Evolutionary conservation across 1,284 basidiomycete genomes (phyloP).

Genomic region (Apiotrichum veenhuisii): DNA sequence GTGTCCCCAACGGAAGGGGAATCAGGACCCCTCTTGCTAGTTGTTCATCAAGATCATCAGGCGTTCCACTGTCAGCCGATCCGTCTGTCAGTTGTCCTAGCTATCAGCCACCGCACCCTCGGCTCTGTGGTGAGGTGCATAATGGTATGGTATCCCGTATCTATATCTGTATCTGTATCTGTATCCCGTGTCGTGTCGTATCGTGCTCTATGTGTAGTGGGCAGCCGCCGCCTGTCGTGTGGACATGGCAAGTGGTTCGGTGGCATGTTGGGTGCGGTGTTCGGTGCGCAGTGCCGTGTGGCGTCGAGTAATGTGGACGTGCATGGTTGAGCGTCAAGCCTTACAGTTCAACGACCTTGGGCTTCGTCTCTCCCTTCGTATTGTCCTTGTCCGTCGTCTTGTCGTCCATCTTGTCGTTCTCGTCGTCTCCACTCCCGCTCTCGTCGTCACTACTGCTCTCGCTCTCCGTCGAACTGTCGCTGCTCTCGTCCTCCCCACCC

Average conservation of each 20-base stretch:
- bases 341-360: not conserved
- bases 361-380: not conserved
- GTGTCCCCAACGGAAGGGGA: no score
- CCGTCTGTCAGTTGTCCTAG: no score
- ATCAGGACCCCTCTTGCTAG: no score
- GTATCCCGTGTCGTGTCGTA: not conserved
- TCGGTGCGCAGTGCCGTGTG: no score
- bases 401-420: constrained; percentile 2
- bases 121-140: no score
- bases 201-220: not conserved
- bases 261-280: no score
- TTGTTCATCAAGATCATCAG: no score
- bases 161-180: no score
- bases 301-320: no score
- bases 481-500: constrained; percentile 7
- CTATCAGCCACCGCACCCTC: no score
- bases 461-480: not conserved
- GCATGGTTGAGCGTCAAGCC: not conserved
- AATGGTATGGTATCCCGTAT: not conserved
- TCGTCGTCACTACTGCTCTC: constrained; percentile 2
- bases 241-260: not conserved
- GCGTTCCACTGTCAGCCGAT: no score
- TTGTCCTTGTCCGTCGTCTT: not conserved
- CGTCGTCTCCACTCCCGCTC: not conserved
- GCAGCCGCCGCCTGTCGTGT: not conserved